Evolutionary conservation across 805 yeast species (phyloP).

Genomic region (Ogataea trehalophila): DNA sequence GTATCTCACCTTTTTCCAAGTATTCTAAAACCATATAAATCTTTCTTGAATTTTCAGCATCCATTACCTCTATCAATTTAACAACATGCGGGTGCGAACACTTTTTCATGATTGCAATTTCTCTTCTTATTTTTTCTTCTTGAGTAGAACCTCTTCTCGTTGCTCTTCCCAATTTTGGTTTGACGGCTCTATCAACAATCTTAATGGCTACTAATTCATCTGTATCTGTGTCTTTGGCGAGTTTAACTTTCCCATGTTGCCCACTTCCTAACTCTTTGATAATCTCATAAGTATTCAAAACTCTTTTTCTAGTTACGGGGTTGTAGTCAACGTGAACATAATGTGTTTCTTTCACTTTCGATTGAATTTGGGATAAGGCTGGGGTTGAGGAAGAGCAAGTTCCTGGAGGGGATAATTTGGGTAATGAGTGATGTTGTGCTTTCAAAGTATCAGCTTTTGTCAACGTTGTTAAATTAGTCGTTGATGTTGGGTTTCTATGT

Average conservation of each 20-base stretch:
- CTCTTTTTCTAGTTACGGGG: constrained; percentile 76
- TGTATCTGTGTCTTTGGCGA: constrained; percentile 69
- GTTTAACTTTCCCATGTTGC: constrained; percentile 97
- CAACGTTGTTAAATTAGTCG: constrained; percentile 1
- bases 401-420: no score
- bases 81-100: constrained; percentile 94
- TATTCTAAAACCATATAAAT: constrained; percentile 89
- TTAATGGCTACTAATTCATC: constrained; percentile 83
- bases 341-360: constrained; percentile 74
- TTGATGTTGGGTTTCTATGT: background rate
- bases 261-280: constrained; percentile 86
- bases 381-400: background rate
- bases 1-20: constrained; percentile 84
- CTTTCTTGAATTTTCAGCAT: constrained; percentile 77
- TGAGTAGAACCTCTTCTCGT: constrained; percentile 31
- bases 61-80: constrained; percentile 77
- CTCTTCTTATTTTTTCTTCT: constrained; percentile 75
- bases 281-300: constrained; percentile 86
- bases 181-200: constrained; percentile 73
- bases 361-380: constrained; percentile 1
- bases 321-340: constrained; percentile 80
- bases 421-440: background rate
- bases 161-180: constrained; percentile 45
- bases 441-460: constrained; percentile 3
- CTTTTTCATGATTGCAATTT: constrained; percentile 89